A percentile compares a stretch with the other conserved stretches of the same genome.
These are phyloP conservation scores for Amanita inopinata DNA, from an alignment of 768 basidiomycete species.

Conservation along the genomic window DNA sequence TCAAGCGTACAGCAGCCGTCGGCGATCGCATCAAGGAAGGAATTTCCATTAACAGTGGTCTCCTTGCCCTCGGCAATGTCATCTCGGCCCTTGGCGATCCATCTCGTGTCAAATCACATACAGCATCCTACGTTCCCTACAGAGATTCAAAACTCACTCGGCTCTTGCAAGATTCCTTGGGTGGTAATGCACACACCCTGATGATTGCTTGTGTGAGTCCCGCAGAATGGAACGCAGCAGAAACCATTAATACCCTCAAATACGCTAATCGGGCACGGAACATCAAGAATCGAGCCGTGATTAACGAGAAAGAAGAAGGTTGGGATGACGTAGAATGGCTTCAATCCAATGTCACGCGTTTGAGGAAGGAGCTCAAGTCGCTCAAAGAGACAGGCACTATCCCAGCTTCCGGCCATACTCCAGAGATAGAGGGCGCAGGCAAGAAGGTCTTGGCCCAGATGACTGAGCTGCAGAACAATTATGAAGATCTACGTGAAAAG, in stretches of 20 bases:
- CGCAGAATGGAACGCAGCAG: conserved; percentile 89
- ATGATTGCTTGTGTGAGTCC: conserved; percentile 99
- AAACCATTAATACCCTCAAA: conserved; percentile 92
- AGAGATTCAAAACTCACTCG: conserved; percentile 98
- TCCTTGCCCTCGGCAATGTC: conserved; percentile 94
- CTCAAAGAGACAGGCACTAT: conserved; percentile 58
- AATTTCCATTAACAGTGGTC: conserved; percentile 97
- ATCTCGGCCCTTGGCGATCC: conserved; percentile 97
- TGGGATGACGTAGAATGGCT: conserved; percentile 99
- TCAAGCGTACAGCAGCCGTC: conserved; percentile 92
- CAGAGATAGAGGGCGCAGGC: conserved; percentile 48
- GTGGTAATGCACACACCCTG: conserved; percentile 94
- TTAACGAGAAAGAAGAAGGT: conserved; percentile 93
- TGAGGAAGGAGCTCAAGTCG: conserved; percentile 79
- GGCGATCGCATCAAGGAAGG: conserved; percentile 98
- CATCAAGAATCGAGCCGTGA: conserved; percentile 89
- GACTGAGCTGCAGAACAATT: conserved; percentile 77
- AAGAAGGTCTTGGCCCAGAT: conserved; percentile 76
- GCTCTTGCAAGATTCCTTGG: conserved; percentile 90
- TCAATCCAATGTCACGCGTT: conserved; percentile 73
- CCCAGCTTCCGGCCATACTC: conserved; percentile 22
- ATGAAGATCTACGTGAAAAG: conserved; percentile 73
- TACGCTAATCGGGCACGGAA: conserved; percentile 96
- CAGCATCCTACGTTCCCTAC: conserved; percentile 88
- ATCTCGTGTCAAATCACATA: conserved; percentile 71